Evolutionary conservation across 768 basidiomycete species (phyloP), one percentile per base, ranked within the genome.

Genomic region (Kwoniella newhampshirensis): DNA sequence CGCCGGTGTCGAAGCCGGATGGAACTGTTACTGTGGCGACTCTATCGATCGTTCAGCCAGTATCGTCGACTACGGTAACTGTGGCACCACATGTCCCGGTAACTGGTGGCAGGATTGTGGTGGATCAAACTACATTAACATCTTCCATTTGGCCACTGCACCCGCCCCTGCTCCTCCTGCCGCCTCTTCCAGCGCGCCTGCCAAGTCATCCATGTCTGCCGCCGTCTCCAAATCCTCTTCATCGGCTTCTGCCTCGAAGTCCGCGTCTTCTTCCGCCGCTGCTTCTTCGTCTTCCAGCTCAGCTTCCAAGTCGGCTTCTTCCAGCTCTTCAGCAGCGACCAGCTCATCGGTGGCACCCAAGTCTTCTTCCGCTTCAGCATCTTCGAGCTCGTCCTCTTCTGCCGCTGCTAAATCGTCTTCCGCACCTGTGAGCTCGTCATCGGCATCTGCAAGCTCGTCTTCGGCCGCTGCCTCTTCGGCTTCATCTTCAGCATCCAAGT

Each of bases 11-110:
- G 52, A 54, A 30, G 26, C 15, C 30, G 23, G 46, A 15, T 26
- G 39, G 12, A 21, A 60, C 28, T 65, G 63, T 27, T 50, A 51
- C 26, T 65, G 63, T 53, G 63, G 52, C 12, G 54, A 60, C 42
- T 4, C 27, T 3, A 25, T 65, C 26, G 20, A 25, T 15, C 32
- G 25, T 23, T 39, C 40, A 6, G 54, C 63, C 4, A 26, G 35
- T 37, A 17, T 51, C 51, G 6, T 13, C 35, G 2, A 35, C 26
- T 25, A 60, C 60, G 2, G 15, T 51, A 20, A 62, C 42, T 58
- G 59, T 21, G 26, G 35, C 42, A 58, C 57, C 60, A 6, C 50
- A 11, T 68, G 67, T 39, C 35, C 47, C 9, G 67, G 67, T 17
- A 57, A 57, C 45, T 47, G 42, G 27, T 17, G n/a, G 21, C 37